A percentile compares a stretch with the other conserved stretches of the same genome.
These are phyloP conservation scores for Beauveria brongniartii DNA, from an alignment of 2,329 filamentous ascomycete species.

Conservation along the genomic window DNA sequence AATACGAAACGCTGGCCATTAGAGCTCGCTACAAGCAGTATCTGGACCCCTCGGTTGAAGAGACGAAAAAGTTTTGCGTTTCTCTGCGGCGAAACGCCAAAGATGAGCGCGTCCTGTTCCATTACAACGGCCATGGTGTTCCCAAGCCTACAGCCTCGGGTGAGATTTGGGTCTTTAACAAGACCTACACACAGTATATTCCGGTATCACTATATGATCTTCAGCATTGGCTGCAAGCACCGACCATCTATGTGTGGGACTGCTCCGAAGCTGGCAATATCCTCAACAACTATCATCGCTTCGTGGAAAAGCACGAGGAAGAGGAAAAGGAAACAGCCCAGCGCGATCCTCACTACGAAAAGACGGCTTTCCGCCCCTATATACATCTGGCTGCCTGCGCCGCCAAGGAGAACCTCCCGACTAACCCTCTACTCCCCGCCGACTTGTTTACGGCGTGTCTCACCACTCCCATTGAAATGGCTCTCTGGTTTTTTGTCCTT, in stretches of 20 bases:
- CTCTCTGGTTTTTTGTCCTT: constrained; percentile 89
- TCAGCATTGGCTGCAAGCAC: constrained; percentile 90
- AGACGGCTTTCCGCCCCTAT: constrained; percentile 59
- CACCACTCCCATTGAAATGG: constrained; percentile 96
- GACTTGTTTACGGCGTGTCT: constrained; percentile 95
- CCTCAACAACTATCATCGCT: constrained; percentile 86
- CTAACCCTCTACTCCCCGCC: constrained; percentile 85
- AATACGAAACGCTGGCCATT: constrained; percentile 92
- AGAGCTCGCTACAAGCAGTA: constrained; percentile 97
- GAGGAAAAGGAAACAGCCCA: constrained; percentile 72
- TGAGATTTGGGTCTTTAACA: constrained; percentile 99
- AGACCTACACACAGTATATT: constrained; percentile 97
- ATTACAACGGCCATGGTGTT: constrained; percentile 97
- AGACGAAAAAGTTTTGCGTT: constrained; percentile 93
- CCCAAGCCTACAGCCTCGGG: constrained; percentile 91
- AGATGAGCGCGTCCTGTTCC: constrained; percentile 91
- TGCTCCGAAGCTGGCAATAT: constrained; percentile 96
- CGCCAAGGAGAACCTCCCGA: constrained; percentile 85
- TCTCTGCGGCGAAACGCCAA: constrained; percentile 87
- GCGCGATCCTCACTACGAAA: constrained; percentile 75
- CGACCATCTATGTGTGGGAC: constrained; percentile 95
- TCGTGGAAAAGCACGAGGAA: constrained; percentile 88
- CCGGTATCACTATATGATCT: constrained; percentile 92
- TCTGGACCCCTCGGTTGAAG: constrained; percentile 90
- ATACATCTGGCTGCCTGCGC: constrained; percentile 91